phyloP scores from a whole-genome alignment of 2,329 filamentous ascomycete genomes.

The Monosporascus sp. region DNA sequence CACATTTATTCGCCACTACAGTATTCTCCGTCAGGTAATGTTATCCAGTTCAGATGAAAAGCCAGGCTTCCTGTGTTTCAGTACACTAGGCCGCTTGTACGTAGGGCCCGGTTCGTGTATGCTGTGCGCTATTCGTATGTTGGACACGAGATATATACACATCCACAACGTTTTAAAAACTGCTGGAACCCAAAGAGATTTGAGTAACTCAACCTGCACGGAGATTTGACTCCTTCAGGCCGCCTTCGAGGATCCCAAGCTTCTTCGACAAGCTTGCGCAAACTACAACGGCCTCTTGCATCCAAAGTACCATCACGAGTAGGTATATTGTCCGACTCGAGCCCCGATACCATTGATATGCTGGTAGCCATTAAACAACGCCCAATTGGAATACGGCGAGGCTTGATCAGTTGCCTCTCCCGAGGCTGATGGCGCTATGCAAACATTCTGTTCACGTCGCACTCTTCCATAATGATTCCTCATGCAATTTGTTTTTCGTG shows the following conservation, averaged over 20 bases:
- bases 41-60: too few species aligned
- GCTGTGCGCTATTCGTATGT: too few species aligned
- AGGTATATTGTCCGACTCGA: constrained; percentile 9
- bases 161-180: too few species aligned
- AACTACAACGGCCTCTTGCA: constrained; percentile 12
- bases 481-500: too few species aligned
- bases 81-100: too few species aligned
- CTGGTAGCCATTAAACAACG: constrained; percentile 14
- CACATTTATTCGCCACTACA: too few species aligned
- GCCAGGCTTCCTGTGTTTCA: too few species aligned
- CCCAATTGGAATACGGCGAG: constrained; percentile 14
- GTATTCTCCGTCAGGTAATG: too few species aligned
- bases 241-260: constrained; percentile 1
- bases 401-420: constrained; percentile 12
- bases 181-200: too few species aligned
- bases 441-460: constrained; percentile 10
- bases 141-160: too few species aligned
- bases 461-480: not conserved
- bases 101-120: too few species aligned
- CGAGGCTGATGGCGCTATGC: constrained; percentile 15
- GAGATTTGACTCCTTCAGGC: not conserved
- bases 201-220: too few species aligned
- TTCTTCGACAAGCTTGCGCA: constrained; percentile 7
- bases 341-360: constrained; percentile 9
- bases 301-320: constrained; percentile 9